A percentile compares a stretch with the other conserved stretches of the same genome.
Evolutionary conservation across 2,329 filamentous ascomycete genomes (phyloP).

Genomic region (Cadophora sp.): DNA sequence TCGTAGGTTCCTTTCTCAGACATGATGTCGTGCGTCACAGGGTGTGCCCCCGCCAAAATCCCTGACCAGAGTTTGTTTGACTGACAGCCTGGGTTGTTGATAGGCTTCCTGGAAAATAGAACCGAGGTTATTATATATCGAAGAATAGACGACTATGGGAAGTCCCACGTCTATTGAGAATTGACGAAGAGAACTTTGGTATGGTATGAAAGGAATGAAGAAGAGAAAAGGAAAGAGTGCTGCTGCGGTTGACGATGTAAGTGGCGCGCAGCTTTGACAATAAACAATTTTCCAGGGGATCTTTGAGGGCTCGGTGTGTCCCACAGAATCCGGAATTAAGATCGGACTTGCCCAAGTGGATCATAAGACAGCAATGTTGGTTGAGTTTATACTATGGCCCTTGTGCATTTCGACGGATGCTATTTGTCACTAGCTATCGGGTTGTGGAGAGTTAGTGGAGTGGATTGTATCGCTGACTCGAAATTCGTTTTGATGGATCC

Average conservation of each 20-base stretch:
- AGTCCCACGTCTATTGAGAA: background rate
- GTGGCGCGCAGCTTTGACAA: slow-evolving; percentile 1
- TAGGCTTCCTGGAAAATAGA: background rate
- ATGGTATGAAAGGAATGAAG: background rate
- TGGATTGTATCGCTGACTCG: background rate
- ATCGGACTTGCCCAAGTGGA: slow-evolving; percentile 21
- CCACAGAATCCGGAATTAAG: slow-evolving; percentile 19
- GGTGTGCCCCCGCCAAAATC: slow-evolving; percentile 20
- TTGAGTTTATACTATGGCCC: slow-evolving; percentile 17
- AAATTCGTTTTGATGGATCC: background rate
- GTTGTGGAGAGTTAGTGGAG: slow-evolving; percentile 5
- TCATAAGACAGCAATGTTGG: slow-evolving; percentile 4
- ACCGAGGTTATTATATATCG: background rate
- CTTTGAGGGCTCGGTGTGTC: slow-evolving; percentile 19
- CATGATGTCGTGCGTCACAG: slow-evolving; percentile 15
- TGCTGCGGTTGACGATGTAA: background rate
- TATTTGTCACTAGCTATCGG: slow-evolving; percentile 6
- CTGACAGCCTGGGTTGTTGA: background rate
- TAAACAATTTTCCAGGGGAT: slow-evolving; percentile 18
- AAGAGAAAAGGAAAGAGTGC: slow-evolving; percentile 4
- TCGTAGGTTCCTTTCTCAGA: slow-evolving; percentile 27
- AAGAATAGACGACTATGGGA: background rate
- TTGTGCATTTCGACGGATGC: background rate
- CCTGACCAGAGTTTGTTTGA: background rate
- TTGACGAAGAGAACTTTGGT: background rate